Conservation (phyloP, 2,329 filamentous ascomycete species). For the Aspergillus proliferans region DNA sequence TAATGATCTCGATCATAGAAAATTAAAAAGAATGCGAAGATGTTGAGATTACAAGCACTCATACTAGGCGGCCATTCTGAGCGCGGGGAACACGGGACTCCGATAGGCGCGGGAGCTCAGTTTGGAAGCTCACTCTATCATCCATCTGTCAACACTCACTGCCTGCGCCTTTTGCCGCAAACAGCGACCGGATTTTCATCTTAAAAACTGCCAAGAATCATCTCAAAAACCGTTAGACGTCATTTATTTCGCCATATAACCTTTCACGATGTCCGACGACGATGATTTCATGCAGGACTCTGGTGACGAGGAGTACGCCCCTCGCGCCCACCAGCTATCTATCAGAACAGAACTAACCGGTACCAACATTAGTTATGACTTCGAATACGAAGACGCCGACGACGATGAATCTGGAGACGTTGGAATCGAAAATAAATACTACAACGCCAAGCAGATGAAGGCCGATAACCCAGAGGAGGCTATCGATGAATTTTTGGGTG, state of each 20-base stretch:
- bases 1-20: not conserved
- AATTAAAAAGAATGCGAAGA: not conserved
- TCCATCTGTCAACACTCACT: not conserved
- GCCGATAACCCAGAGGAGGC: constrained; percentile 77
- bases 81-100: constrained; percentile 12
- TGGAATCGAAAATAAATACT: constrained; percentile 98
- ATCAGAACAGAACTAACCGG: constrained; percentile 18
- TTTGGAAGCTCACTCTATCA: constrained; percentile 4
- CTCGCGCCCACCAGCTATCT: constrained; percentile 1
- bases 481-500: constrained; percentile 83
- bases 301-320: constrained; percentile 69
- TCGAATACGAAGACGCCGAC: constrained; percentile 93
- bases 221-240: not conserved
- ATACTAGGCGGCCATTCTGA: not conserved
- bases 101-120: constrained; percentile 13
- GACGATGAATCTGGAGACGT: constrained; percentile 83
- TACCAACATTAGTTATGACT: constrained; percentile 64
- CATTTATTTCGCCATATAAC: not conserved
- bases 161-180: not conserved
- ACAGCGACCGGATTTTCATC: not conserved
- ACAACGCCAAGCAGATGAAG: constrained; percentile 98
- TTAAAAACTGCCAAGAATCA: not conserved
- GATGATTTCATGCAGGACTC: constrained; percentile 94
- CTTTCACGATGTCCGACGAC: constrained; percentile 63
- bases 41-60: not conserved